Evolutionary conservation across 2,329 filamentous ascomycete genomes (phyloP), one percentile per base, ranked within the genome.

Genomic region (Scytalidium lignicola): DNA sequence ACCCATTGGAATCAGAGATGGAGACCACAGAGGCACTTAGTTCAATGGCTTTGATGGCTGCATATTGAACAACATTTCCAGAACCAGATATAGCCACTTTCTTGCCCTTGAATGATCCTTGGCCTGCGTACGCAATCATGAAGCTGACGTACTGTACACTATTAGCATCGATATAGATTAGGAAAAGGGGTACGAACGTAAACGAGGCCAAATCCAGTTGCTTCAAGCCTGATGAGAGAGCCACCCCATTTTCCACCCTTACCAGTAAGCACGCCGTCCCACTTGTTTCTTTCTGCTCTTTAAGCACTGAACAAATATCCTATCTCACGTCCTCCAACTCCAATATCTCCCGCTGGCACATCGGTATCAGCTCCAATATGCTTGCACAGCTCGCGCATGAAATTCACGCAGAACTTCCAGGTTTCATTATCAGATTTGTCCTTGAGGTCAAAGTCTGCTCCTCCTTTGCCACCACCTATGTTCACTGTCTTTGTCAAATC

Each of bases 371-470:
- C 90, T 61, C 93, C 90, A 67, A 97, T 97, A 81, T 97, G 91
- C 75, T 89, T 90, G 77, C 80, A 87, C 55, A 99, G 83, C 78
- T 96, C 89, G 62, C 84, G 85, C 93, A 97, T 97, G 79, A 97
- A 99, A 52, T 90, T 74, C 58, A 87, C 83, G 77, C 92, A 97
- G 82, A 99, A 97, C 68, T 89, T 88, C 66, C 93, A 88, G 75
- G 97, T 97, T 81, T 97, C 93, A 70, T 83, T 88, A 74, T 99
- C 91, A 49, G 86, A 88, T 82, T 96, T 97, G 76, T 90, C 91
- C 83, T 97, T 99, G 71, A 93, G 93, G 74, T 97, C 90, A 70
- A 99, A 97, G 78, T 97, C 93, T 69, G 92, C 86, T 65, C 93
- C 93, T 74, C 93, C 93, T 79, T 97, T 97, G 66, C 88, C 93